These are phyloP conservation scores for Fusarium beomiforme DNA, from an alignment of 2,329 filamentous ascomycete genomes.

Conservation along the genomic window DNA sequence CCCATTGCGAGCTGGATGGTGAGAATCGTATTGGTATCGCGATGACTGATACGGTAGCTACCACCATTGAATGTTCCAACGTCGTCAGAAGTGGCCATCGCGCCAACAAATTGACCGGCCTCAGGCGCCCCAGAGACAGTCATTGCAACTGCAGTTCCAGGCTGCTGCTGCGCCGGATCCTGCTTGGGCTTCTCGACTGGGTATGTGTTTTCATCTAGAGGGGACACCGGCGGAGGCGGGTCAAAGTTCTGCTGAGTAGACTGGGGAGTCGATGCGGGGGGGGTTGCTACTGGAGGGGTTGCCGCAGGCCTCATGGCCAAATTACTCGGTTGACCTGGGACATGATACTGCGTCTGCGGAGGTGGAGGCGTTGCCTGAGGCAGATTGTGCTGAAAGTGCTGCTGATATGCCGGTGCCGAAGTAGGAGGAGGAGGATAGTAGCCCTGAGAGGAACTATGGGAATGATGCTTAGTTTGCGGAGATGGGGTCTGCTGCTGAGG, in stretches of 20 bases:
- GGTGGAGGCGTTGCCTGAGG: constrained; percentile 38
- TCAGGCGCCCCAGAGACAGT: constrained; percentile 53
- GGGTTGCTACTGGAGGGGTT: constrained; percentile 40
- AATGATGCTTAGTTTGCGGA: constrained; percentile 39
- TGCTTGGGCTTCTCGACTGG: constrained; percentile 45
- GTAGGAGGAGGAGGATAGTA: constrained; percentile 39
- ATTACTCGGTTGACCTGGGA: constrained; percentile 31
- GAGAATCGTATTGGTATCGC: constrained; percentile 88
- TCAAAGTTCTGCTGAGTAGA: constrained; percentile 41
- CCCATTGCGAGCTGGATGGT: constrained; percentile 91
- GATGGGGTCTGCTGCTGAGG: constrained; percentile 37
- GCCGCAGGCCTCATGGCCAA: constrained; percentile 31
- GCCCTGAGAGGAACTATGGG: constrained; percentile 22
- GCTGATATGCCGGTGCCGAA: constrained; percentile 37
- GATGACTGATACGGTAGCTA: constrained; percentile 90
- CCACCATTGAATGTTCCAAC: constrained; percentile 98
- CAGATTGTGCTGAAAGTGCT: constrained; percentile 39
- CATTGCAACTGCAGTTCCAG: constrained; percentile 44
- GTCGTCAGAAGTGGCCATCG: constrained; percentile 74
- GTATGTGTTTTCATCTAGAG: constrained; percentile 37
- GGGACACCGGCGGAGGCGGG: constrained; percentile 40
- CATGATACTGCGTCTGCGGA: constrained; percentile 39
- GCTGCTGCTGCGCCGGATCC: constrained; percentile 33
- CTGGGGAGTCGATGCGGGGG: constrained; percentile 38
- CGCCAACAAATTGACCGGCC: constrained; percentile 70